These are phyloP conservation scores for Pholiota adiposa DNA, from an alignment of 1,284 basidiomycete species.

Conservation along the genomic window DNA sequence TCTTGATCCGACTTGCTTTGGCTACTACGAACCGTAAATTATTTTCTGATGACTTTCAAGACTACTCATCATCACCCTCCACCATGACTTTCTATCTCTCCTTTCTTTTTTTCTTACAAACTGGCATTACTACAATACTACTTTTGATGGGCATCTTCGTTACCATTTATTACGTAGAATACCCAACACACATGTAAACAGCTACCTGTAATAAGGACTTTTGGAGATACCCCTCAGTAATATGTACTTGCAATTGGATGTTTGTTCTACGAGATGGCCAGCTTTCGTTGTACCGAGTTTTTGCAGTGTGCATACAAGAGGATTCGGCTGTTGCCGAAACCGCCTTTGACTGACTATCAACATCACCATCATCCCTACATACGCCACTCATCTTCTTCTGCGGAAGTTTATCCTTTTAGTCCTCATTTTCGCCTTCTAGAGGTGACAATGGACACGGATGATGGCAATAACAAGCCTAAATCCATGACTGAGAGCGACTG, in stretches of 20 bases:
- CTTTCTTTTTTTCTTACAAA: background rate
- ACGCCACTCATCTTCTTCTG: background rate
- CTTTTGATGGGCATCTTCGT: background rate
- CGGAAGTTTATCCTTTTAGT: background rate
- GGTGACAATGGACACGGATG: slow-evolving; percentile 16
- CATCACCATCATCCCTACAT: background rate
- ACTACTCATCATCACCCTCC: background rate
- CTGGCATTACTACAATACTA: background rate
- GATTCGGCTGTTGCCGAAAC: background rate
- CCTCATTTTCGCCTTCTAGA: background rate
- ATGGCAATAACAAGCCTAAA: slow-evolving; percentile 1
- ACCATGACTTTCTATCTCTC: background rate
- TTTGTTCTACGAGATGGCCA: background rate
- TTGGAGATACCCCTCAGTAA: slow-evolving; percentile 4
- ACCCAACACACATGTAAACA: slow-evolving; percentile 2
- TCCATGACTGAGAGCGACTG: slow-evolving; percentile 16
- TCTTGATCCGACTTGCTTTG: background rate
- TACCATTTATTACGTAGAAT: slow-evolving; percentile 2
- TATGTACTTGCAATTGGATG: background rate
- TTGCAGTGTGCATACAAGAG: background rate
- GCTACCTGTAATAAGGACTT: slow-evolving; percentile 3
- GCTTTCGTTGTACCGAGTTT: background rate
- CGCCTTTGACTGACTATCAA: background rate
- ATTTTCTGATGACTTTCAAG: slow-evolving; percentile 1
- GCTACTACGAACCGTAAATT: background rate